Conservation (phyloP, 2,329 filamentous ascomycete genomes). For the Colletotrichum tropicale region DNA sequence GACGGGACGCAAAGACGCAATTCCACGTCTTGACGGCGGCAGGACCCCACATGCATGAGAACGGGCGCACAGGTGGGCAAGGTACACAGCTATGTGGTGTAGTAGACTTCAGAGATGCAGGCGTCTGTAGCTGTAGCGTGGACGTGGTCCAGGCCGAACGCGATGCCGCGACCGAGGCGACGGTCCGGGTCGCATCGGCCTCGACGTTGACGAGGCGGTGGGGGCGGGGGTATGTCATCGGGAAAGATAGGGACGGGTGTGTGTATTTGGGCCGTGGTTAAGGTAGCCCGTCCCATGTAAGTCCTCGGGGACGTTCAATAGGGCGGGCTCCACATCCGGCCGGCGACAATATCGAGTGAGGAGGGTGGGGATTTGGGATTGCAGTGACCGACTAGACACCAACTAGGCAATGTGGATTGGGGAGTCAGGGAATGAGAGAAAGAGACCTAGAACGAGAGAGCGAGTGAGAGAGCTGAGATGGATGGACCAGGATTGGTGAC, state of each 20-base stretch:
- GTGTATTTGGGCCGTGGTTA: not conserved
- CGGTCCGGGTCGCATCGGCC: constrained; percentile 15
- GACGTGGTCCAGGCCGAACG: constrained; percentile 1
- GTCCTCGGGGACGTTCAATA: not conserved
- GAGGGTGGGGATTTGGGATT: not conserved
- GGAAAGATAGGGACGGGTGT: constrained; percentile 19
- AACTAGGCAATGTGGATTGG: not conserved
- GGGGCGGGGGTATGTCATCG: constrained; percentile 14
- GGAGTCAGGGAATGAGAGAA: not conserved
- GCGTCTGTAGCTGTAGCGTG: not conserved
- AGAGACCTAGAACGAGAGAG: not conserved
- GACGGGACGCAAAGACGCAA: constrained; percentile 9
- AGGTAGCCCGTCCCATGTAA: constrained; percentile 7
- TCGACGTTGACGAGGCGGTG: not conserved
- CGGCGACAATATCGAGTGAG: not conserved
- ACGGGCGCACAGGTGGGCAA: constrained; percentile 6
- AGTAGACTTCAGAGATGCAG: not conserved
- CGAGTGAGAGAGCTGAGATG: not conserved
- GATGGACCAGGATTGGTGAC: not conserved
- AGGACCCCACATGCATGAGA: constrained; percentile 8
- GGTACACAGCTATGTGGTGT: not conserved
- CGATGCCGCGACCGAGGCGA: constrained; percentile 10
- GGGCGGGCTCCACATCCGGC: not conserved
- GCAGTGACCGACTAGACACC: not conserved
- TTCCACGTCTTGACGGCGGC: not conserved